Evolutionary conservation across 176 grass and related monocot species (phyloP), one percentile per base, ranked within the genome.

Genomic region (Ensete glaucum): DNA sequence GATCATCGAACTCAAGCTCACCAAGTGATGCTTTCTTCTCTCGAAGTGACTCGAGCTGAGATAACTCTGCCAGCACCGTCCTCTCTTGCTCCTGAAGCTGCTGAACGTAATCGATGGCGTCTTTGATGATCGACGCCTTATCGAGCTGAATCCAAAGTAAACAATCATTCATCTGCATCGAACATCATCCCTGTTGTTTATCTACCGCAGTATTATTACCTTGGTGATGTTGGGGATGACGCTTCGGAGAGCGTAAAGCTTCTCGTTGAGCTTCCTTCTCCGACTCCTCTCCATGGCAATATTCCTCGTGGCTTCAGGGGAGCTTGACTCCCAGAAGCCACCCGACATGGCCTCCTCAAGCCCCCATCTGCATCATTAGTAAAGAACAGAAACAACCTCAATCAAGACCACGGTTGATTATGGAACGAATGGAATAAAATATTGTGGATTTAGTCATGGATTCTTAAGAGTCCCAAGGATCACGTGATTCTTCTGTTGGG

Each of bases 81-180:
- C 80, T 78, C 86, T 99, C 95, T 75, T 99, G 84, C 9, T 88
- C 86, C 76, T 99, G 91, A 1, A 99, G 81, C 26, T 71, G 12
- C 76, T 94, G 66, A 83, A 99, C 89, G 86, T 94, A 99, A 19
- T 84, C 80, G 63, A 99, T 99, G 10, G 95, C 95, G 74, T 99
- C 95, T 81, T 86, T 94, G 75, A 99, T 72, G 67, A 91, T 94
- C 16, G 95, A 99, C 1, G 91, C 91, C 88, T 94, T 99, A 80
- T 99, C 95, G 91, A 99, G 91, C 95, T 98, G 64, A 73, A 65
- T 1, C 15, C 17, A 79, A 9, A 56, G 60, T 55, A 20, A 21
- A n/a, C 2, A 19, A 24, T 64, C 8, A 64, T 10, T 21, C 20
- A 10, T 69, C 67, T 17, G 63, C 23, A 50, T 50, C 6, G 9